These are phyloP conservation scores for Peronospora farinosa DNA, from an alignment of 352 stramenopile genomes.

Conservation along the genomic window DNA sequence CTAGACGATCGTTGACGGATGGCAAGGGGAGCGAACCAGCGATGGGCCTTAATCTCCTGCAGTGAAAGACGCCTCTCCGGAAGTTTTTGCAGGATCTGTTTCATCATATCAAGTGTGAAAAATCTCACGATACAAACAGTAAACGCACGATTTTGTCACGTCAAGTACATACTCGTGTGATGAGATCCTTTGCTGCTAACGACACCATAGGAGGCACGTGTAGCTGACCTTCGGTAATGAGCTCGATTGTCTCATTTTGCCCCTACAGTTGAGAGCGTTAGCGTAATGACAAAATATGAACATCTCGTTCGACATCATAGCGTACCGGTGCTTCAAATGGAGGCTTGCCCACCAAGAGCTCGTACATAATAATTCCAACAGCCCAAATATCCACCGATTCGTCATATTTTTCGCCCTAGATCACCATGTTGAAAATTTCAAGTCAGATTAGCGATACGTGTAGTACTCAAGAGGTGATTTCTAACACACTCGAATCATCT, in stretches of 20 bases:
- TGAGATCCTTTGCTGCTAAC: constrained; percentile 62
- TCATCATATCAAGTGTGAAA: background rate
- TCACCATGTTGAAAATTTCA: background rate
- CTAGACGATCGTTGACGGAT: constrained; percentile 39
- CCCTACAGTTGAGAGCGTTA: constrained; percentile 38
- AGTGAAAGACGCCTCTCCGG: constrained; percentile 54
- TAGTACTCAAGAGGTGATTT: background rate
- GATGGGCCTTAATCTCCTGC: constrained; percentile 66
- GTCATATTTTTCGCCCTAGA: constrained; percentile 92
- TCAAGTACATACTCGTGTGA: constrained; percentile 41
- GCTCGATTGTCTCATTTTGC: constrained; percentile 93
- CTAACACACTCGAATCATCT: constrained; percentile 93
- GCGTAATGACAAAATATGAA: background rate
- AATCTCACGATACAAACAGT: background rate
- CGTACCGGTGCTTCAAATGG: constrained; percentile 93
- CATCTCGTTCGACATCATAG: background rate
- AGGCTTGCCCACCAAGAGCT: constrained; percentile 94
- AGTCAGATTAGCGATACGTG: constrained; percentile 2
- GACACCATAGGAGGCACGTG: constrained; percentile 66
- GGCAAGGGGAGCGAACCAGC: constrained; percentile 61
- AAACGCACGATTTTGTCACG: background rate
- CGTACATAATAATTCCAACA: constrained; percentile 97
- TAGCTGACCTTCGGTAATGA: constrained; percentile 87
- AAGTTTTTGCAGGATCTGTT: constrained; percentile 70
- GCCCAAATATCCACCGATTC: constrained; percentile 98